Base-by-base conservation (phyloP, 2,329 filamentous ascomycete species). In the Arthrobotrys megalospora region DNA sequence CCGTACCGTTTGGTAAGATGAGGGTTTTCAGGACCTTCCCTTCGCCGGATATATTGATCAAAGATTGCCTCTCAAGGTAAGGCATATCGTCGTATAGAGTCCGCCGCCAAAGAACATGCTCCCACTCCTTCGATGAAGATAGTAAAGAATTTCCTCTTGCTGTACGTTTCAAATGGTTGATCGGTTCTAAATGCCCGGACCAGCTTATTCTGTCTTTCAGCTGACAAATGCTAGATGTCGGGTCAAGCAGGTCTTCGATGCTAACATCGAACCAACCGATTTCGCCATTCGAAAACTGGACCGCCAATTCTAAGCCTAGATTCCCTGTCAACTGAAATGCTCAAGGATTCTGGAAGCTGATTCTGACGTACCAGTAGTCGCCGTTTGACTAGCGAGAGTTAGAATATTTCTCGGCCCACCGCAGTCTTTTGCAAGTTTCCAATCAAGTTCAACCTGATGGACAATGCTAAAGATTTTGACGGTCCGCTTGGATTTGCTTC, bases 111-210 rank as follows among this genome's bases (percentile, higher is more conserved):
- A 97, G 88, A 80, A 95, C 90, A 72, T 91, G 91, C 83, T 97
- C 93, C 76, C 93, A 92, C 50, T 90, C 87, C 76, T 90, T 88
- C 0, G 94, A 97, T 64, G 93, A 88, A 6, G 94, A 97, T 36
- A 97, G 90, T 50, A 97, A 86, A 3, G 93, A 91, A 80, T 90
- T 88, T 7, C 94, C 94, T 81, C 91, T 92, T 50, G 92, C 92
- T 82, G 94, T 96, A 78, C 94, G 91, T 53, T 96, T 91, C 76
- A 97, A 92, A 83, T 96, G 97, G 82, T 92, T 91, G 79, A 97
- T 90, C 0, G 93, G 87, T 14, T 88, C 88, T 14, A 91, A 92
- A 85, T 97, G 94, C 0, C 95, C 94, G 1, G 93, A 93, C 93
- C 94, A 96, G 19, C 86, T 85, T 14, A 96, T 85, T 0, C 92